Conservation (phyloP, 2,329 filamentous ascomycete species). For the Fusarium sulawesiense region DNA sequence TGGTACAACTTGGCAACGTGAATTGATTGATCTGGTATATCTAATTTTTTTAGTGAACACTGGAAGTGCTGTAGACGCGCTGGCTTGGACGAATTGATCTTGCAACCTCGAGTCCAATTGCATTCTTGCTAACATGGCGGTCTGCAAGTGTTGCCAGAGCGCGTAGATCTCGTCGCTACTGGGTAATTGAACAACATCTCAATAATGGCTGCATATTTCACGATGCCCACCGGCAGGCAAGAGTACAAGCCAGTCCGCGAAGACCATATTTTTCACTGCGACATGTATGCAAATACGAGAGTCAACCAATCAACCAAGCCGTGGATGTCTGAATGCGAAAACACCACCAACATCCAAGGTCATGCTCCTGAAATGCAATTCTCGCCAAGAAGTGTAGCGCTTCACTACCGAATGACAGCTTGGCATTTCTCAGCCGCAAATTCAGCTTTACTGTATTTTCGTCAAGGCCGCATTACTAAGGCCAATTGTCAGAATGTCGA, state of each 20-base stretch:
- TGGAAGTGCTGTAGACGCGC: background rate
- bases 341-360: background rate
- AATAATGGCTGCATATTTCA: background rate
- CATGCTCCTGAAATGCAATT: rapidly evolving
- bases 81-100: too few species aligned
- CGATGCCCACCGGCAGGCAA: background rate
- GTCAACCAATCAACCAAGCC: background rate
- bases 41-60: rapidly evolving
- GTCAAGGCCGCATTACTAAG: background rate
- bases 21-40: background rate
- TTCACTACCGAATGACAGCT: background rate
- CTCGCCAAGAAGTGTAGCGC: background rate
- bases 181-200: background rate
- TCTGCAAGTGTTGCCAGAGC: background rate
- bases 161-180: background rate
- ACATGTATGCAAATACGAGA: background rate
- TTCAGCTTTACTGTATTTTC: background rate
- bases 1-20: rapidly evolving
- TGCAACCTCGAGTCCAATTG: too few species aligned
- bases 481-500: background rate
- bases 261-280: rapidly evolving
- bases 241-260: rapidly evolving
- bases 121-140: too few species aligned
- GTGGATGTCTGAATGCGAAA: background rate
- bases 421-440: background rate